Conservation (phyloP, 2,329 filamentous ascomycete genomes). For the Fusarium transvaalense region DNA sequence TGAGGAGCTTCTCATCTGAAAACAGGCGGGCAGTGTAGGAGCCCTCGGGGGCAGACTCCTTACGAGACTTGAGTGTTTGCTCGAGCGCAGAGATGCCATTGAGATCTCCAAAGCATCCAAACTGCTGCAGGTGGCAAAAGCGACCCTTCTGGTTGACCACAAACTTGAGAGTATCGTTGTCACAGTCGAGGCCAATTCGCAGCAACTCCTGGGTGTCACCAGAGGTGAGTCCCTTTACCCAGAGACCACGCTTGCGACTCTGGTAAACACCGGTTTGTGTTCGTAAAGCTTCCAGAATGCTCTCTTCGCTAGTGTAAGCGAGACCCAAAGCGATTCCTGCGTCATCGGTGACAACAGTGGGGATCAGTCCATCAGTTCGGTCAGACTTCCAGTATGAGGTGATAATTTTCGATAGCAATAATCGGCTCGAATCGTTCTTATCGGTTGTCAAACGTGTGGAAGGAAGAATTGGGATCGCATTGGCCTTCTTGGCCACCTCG, state of each 20-base stretch:
- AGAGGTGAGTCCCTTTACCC: slow-evolving; percentile 96
- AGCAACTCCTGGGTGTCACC: slow-evolving; percentile 94
- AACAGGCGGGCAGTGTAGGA: slow-evolving; percentile 96
- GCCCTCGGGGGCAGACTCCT: slow-evolving; percentile 83
- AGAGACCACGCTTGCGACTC: slow-evolving; percentile 93
- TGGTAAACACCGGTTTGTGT: slow-evolving; percentile 90
- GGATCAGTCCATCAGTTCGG: slow-evolving; percentile 83
- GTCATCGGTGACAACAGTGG: slow-evolving; percentile 93
- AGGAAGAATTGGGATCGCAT: slow-evolving; percentile 79
- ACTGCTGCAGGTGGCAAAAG: slow-evolving; percentile 94
- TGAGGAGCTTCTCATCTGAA: slow-evolving; percentile 87
- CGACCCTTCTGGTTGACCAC: slow-evolving; percentile 89
- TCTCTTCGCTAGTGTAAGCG: slow-evolving; percentile 94
- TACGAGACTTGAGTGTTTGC: slow-evolving; percentile 85
- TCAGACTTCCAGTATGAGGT: slow-evolving; percentile 83
- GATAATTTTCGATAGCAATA: slow-evolving; percentile 76
- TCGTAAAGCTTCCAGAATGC: slow-evolving; percentile 85
- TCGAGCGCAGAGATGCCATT: slow-evolving; percentile 86
- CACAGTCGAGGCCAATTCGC: slow-evolving; percentile 88
- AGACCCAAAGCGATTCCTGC: slow-evolving; percentile 85
- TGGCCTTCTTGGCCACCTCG: slow-evolving; percentile 61
- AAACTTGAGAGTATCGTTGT: slow-evolving; percentile 92
- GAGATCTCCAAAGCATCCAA: slow-evolving; percentile 91
- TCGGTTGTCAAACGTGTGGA: slow-evolving; percentile 77
- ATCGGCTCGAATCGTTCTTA: slow-evolving; percentile 67